A percentile compares a stretch with the other conserved stretches of the same genome.
Evolutionary conservation across 2,329 filamentous ascomycete species (phyloP).

Genomic region (Ophiocordyceps unilateralis): DNA sequence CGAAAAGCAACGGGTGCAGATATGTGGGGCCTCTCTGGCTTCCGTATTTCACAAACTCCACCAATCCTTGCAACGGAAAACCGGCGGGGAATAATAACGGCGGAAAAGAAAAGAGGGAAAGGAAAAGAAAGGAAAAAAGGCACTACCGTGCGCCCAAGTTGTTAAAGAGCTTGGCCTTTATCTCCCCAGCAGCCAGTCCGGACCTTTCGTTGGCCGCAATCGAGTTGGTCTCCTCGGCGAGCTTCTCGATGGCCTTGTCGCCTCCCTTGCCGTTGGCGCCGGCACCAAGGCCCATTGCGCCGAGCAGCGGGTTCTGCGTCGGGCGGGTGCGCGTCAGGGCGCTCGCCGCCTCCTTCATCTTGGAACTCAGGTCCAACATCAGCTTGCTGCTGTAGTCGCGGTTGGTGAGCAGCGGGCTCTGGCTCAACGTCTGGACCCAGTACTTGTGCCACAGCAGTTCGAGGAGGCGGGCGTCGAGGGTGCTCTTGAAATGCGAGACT

Average conservation of each 20-base stretch:
- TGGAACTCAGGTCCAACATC: slow-evolving; percentile 72
- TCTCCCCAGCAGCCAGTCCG: slow-evolving; percentile 42
- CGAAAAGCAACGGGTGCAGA: neutral
- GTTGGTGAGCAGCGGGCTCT: slow-evolving; percentile 79
- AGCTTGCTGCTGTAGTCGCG: slow-evolving; percentile 87
- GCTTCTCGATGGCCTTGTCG: slow-evolving; percentile 37
- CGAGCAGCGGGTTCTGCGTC: slow-evolving; percentile 9
- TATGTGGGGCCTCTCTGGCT: neutral
- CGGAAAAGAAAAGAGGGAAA: neutral
- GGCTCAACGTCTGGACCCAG: slow-evolving; percentile 90
- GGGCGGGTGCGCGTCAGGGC: slow-evolving; percentile 11
- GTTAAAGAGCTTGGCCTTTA: slow-evolving; percentile 48
- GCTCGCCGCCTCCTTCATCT: slow-evolving; percentile 49
- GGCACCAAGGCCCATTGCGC: slow-evolving; percentile 4
- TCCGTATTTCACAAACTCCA: neutral
- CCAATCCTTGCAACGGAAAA: too few species aligned
- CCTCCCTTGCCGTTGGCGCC: slow-evolving; percentile 9
- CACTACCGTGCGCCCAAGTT: slow-evolving; percentile 10
- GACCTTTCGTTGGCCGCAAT: slow-evolving; percentile 44
- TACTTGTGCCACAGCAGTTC: slow-evolving; percentile 97
- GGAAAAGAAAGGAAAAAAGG: neutral
- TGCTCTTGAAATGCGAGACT: slow-evolving; percentile 87
- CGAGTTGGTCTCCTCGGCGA: slow-evolving; percentile 42
- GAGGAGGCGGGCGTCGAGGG: slow-evolving; percentile 71
- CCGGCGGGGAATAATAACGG: too few species aligned